These are phyloP conservation scores for Rhynchosporium secalis DNA, from an alignment of 2,329 filamentous ascomycete species.

Conservation along the genomic window DNA sequence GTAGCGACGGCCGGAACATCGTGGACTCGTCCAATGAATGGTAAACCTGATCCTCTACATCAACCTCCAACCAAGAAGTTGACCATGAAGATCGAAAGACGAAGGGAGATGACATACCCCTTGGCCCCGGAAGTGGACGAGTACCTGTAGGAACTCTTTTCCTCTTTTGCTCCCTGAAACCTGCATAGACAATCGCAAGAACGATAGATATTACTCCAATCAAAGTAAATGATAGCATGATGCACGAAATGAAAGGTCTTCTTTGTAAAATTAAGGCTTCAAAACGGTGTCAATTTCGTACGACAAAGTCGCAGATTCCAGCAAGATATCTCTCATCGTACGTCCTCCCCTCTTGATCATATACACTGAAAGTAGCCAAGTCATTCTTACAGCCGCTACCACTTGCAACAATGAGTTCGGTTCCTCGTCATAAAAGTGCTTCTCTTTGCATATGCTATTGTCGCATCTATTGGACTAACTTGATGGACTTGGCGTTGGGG, in stretches of 20 bases:
- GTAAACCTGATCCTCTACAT: slow-evolving; percentile 41
- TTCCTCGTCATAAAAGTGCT: neutral
- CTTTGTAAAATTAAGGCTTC: neutral
- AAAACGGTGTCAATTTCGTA: neutral
- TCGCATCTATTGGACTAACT: slow-evolving; percentile 1
- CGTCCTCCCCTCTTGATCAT: neutral
- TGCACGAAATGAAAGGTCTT: neutral
- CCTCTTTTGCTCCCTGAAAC: slow-evolving; percentile 11
- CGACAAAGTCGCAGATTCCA: neutral
- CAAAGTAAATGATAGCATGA: slow-evolving; percentile 16
- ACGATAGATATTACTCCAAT: slow-evolving; percentile 15
- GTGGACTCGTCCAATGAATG: slow-evolving; percentile 48
- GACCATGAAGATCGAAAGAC: neutral
- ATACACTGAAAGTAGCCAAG: neutral
- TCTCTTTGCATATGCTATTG: neutral
- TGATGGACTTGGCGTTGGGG: slow-evolving; percentile 11
- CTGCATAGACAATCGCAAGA: slow-evolving; percentile 15
- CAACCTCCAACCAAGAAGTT: slow-evolving; percentile 6
- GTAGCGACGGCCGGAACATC: slow-evolving; percentile 46
- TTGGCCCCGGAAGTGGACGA: slow-evolving; percentile 27
- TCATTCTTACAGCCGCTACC: neutral
- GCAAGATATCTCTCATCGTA: neutral
- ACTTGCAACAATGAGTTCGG: neutral
- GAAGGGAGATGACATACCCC: slow-evolving; percentile 17
- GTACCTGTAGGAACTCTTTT: slow-evolving; percentile 27